A percentile compares a stretch with the other conserved stretches of the same genome.
phyloP scores from a whole-genome alignment of 2,329 filamentous ascomycete genomes.

The Talaromyces verruculosus region DNA sequence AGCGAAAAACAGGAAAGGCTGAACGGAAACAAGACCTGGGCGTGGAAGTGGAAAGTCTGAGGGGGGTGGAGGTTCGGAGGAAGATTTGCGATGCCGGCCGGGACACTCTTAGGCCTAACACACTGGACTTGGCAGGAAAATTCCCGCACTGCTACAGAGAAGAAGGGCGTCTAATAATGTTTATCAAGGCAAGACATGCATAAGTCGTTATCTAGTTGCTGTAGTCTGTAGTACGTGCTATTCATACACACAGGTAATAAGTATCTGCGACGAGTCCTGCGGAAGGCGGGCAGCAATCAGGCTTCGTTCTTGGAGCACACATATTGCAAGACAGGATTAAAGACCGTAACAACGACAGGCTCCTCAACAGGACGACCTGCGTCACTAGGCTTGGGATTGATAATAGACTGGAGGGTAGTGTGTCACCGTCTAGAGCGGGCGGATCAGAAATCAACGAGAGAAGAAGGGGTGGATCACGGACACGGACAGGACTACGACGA shows the following conservation, averaged over 20 bases:
- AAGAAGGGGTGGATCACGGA: constrained; percentile 13
- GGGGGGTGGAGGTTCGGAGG: constrained; percentile 13
- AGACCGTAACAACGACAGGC: not conserved
- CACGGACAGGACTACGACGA: not conserved
- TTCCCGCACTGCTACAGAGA: constrained; percentile 1
- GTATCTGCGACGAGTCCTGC: not conserved
- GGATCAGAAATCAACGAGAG: constrained; percentile 14
- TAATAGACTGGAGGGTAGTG: constrained; percentile 6
- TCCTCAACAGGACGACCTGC: not conserved
- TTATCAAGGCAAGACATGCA: constrained; percentile 7
- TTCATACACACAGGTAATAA: not conserved
- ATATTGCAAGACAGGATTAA: not conserved
- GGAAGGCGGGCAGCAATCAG: constrained; percentile 17
- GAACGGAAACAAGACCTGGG: constrained; percentile 37
- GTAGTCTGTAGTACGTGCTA: not conserved
- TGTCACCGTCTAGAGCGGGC: constrained; percentile 16
- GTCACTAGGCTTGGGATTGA: not conserved
- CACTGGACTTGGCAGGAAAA: constrained; percentile 16
- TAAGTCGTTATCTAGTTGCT: not conserved
- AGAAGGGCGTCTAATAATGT: no score
- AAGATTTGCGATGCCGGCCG: constrained; percentile 8
- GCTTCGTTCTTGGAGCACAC: not conserved
- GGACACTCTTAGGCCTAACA: not conserved
- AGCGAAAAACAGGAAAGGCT: constrained; percentile 38
- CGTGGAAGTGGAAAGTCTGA: constrained; percentile 9